These are phyloP conservation scores for Colletotrichum sp. DNA, from an alignment of 2,329 filamentous ascomycete genomes.

Conservation along the genomic window DNA sequence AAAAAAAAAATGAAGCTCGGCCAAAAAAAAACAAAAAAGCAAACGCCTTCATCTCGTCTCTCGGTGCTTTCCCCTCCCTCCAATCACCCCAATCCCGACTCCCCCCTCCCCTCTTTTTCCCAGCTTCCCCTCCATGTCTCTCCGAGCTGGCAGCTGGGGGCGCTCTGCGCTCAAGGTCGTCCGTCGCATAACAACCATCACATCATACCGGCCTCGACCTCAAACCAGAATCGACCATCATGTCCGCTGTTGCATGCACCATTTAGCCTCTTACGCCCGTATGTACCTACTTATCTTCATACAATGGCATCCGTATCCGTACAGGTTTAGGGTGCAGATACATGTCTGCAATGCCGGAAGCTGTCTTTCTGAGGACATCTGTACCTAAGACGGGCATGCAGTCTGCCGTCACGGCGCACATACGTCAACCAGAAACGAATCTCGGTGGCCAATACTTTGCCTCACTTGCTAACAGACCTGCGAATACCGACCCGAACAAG, in stretches of 20 bases:
- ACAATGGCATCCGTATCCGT: background rate
- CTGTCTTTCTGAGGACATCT: background rate
- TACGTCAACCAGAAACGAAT: background rate
- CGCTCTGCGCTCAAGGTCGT: background rate
- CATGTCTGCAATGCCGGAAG: background rate
- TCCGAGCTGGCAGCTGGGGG: background rate
- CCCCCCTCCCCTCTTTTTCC: background rate
- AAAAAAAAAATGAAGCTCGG: background rate
- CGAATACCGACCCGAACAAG: background rate
- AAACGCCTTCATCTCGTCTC: slow-evolving; percentile 12
- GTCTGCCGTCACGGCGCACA: background rate
- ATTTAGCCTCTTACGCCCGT: background rate
- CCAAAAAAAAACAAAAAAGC: background rate
- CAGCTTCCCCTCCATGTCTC: background rate
- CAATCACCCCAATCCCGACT: background rate
- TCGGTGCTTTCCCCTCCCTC: background rate
- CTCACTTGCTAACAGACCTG: background rate
- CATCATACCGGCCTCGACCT: background rate
- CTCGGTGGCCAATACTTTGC: background rate
- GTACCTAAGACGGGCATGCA: background rate
- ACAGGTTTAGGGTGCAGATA: background rate
- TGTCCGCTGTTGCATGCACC: background rate
- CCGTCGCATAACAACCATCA: background rate
- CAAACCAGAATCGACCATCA: background rate
- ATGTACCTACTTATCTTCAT: slow-evolving; percentile 5